phyloP scores from a whole-genome alignment of 2,329 filamentous ascomycete species.

The Lachnellula arida region DNA sequence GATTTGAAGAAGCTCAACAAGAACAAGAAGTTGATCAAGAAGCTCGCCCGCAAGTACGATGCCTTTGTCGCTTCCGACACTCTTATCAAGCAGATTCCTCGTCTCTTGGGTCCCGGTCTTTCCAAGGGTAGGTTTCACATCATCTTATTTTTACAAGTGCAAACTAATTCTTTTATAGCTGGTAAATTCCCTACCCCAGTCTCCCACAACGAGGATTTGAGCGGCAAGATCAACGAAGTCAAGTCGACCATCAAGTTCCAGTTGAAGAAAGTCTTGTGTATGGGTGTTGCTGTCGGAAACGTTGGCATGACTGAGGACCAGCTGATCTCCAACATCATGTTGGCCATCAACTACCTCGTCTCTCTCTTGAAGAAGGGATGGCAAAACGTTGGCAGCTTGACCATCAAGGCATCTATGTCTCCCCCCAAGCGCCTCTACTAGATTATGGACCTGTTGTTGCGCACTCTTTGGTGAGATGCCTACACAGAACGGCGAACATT shows the following conservation, averaged over 20 bases:
- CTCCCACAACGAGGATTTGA: conserved; percentile 92
- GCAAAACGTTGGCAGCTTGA: conserved; percentile 99
- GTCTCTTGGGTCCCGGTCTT: conserved; percentile 97
- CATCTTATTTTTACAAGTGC: not conserved
- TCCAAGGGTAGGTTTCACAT: conserved; percentile 69
- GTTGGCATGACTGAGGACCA: conserved; percentile 96
- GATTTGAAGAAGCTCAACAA: conserved; percentile 99
- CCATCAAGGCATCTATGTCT: conserved; percentile 99
- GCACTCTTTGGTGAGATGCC: conserved; percentile 29
- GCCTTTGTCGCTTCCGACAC: conserved; percentile 96
- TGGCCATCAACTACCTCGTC: conserved; percentile 99
- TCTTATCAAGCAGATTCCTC: conserved; percentile 99
- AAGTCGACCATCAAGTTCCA: conserved; percentile 99
- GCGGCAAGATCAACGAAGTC: conserved; percentile 96
- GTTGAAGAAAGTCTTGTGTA: conserved; percentile 99
- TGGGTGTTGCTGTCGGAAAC: conserved; percentile 98
- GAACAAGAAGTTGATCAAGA: conserved; percentile 99
- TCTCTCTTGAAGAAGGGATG: conserved; percentile 99
- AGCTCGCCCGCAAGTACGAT: conserved; percentile 99
- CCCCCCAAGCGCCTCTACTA: conserved; percentile 98
- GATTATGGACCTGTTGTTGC: conserved; percentile 21
- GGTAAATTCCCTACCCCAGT: conserved; percentile 99
- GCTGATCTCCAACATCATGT: conserved; percentile 97
- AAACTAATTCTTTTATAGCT: conserved; percentile 50
- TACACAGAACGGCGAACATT: conserved; percentile 16